A percentile compares a stretch with the other conserved stretches of the same genome.
phyloP scores from a whole-genome alignment of 2,329 filamentous ascomycete species.

The Trichoderma pleuroti region DNA sequence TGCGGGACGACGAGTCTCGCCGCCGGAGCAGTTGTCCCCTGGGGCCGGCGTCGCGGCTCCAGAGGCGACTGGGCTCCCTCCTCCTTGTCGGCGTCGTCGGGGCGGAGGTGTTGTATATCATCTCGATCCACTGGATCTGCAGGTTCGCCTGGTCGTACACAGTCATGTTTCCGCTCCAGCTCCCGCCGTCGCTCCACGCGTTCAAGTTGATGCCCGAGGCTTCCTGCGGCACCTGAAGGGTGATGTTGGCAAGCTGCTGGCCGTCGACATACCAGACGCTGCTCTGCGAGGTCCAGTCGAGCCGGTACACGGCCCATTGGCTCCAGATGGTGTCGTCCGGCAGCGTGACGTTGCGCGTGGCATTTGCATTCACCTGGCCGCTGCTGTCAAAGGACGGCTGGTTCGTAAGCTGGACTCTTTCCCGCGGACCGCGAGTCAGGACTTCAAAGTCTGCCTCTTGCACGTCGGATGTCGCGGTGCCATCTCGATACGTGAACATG shows the following conservation, averaged over 20 bases:
- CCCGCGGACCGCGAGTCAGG: conserved; percentile 43
- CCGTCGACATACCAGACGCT: conserved; percentile 57
- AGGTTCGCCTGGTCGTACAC: conserved; percentile 48
- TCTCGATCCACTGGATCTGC: conserved; percentile 61
- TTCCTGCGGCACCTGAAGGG: conserved; percentile 53
- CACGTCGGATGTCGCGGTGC: conserved; percentile 32
- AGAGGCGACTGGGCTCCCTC: background rate
- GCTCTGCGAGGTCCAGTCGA: conserved; percentile 55
- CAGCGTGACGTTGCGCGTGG: conserved; percentile 47
- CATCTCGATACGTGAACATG: conserved; percentile 50
- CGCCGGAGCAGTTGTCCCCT: conserved; percentile 36
- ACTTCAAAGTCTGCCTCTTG: conserved; percentile 55
- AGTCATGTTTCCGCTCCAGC: conserved; percentile 59
- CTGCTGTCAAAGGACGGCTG: conserved; percentile 50
- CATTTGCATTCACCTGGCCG: conserved; percentile 42
- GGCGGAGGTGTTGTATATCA: conserved; percentile 49
- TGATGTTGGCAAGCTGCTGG: conserved; percentile 47
- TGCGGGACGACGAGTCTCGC: background rate
- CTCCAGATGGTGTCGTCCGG: conserved; percentile 46
- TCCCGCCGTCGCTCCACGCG: conserved; percentile 58
- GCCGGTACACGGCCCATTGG: conserved; percentile 56
- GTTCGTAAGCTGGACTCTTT: conserved; percentile 56
- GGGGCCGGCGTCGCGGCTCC: conserved; percentile 21
- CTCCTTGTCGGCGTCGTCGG: background rate
- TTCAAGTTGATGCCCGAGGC: conserved; percentile 54